A percentile compares a stretch with the other conserved stretches of the same genome.
Evolutionary conservation across 2,329 filamentous ascomycete species (phyloP).

Genomic region (Biscogniauxia mediterranea): DNA sequence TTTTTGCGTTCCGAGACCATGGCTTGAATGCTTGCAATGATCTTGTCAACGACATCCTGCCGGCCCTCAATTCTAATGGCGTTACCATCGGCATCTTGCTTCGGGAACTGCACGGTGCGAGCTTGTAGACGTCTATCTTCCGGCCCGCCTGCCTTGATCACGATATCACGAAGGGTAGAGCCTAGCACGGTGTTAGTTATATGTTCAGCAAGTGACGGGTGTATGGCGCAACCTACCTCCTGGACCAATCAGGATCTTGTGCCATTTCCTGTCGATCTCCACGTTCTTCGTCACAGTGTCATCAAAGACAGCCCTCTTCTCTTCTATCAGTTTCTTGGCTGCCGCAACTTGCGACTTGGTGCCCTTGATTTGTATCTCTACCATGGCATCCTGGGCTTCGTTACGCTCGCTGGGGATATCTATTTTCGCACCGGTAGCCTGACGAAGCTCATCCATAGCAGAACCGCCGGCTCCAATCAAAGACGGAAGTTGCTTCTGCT

Average conservation of each 20-base stretch:
- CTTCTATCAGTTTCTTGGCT: constrained; percentile 85
- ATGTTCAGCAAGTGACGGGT: background rate
- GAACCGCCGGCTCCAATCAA: constrained; percentile 88
- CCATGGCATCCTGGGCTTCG: constrained; percentile 62
- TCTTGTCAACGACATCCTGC: constrained; percentile 81
- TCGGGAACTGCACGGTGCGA: constrained; percentile 91
- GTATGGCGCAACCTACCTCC: constrained; percentile 62
- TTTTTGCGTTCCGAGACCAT: constrained; percentile 82
- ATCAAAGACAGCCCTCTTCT: constrained; percentile 84
- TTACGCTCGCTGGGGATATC: constrained; percentile 85
- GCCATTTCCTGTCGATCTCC: constrained; percentile 92
- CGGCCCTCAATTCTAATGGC: constrained; percentile 87
- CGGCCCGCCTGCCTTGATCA: constrained; percentile 83
- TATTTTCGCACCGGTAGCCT: constrained; percentile 81
- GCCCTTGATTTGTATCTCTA: constrained; percentile 89
- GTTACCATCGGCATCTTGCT: constrained; percentile 78
- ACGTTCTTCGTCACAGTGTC: constrained; percentile 82
- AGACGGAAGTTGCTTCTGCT: constrained; percentile 89
- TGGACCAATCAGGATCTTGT: constrained; percentile 83
- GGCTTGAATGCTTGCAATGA: constrained; percentile 75
- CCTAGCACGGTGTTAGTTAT: constrained; percentile 55
- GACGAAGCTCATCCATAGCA: constrained; percentile 86
- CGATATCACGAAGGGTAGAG: constrained; percentile 80
- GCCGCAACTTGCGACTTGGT: constrained; percentile 88
- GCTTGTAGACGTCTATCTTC: constrained; percentile 81